phyloP scores from a whole-genome alignment of 371 early-diverging fungal genomes.

The Chytridium lagenaria region DNA sequence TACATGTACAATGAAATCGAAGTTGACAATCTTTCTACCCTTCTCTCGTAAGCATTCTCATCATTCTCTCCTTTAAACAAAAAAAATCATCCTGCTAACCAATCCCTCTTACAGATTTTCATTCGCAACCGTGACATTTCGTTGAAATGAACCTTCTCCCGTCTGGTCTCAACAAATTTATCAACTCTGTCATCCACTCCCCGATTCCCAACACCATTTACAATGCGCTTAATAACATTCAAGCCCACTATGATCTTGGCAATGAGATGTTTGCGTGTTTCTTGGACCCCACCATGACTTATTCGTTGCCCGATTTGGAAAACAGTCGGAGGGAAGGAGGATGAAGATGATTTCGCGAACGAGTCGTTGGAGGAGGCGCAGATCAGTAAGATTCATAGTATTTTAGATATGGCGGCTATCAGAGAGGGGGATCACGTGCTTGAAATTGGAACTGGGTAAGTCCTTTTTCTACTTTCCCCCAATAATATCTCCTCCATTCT shows the following conservation, averaged over 20 bases:
- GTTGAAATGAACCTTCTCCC: slow-evolving; percentile 49
- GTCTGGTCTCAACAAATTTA: slow-evolving; percentile 46
- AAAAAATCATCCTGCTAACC: no score
- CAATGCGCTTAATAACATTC: slow-evolving; percentile 63
- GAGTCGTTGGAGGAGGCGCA: slow-evolving; percentile 68
- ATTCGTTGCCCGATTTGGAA: slow-evolving; percentile 73
- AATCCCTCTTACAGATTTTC: slow-evolving; percentile 41
- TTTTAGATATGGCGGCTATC: slow-evolving; percentile 63
- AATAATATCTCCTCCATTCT: no score
- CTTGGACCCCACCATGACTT: slow-evolving; percentile 69
- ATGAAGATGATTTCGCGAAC: no score
- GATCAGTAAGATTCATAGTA: slow-evolving; percentile 63
- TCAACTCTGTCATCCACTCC: slow-evolving; percentile 46
- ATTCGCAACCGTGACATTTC: slow-evolving; percentile 54
- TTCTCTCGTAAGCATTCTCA: slow-evolving; percentile 53
- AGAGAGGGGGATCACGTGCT: slow-evolving; percentile 61
- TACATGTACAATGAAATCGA: slow-evolving; percentile 69
- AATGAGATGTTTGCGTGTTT: slow-evolving; percentile 73
- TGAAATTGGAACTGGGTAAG: slow-evolving; percentile 69
- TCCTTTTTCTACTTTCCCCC: no score
- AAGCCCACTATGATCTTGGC: slow-evolving; percentile 74
- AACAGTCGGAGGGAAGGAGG: slow-evolving; percentile 15
- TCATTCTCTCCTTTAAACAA: neutral
- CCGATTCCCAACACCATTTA: slow-evolving; percentile 61
- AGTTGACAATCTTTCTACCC: slow-evolving; percentile 53